Conservation (phyloP, 805 yeast species). For the Wickerhamiella shivajii region DNA sequence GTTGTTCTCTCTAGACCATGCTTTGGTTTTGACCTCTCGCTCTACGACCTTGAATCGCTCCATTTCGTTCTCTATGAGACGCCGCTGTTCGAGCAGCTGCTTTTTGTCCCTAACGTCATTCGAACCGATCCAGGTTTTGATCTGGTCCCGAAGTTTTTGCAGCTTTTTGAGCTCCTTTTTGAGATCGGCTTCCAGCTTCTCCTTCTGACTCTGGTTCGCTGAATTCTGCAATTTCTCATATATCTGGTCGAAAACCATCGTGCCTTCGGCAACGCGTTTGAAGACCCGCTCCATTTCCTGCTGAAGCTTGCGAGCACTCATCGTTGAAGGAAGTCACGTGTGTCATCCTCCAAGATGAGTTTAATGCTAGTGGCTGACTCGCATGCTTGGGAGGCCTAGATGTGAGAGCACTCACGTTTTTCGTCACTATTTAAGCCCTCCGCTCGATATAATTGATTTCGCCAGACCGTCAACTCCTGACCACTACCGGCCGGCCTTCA, state of each 20-base stretch:
- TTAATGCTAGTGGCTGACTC: too few species aligned
- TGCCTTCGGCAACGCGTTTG: conserved; percentile 86
- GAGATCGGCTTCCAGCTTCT: conserved; percentile 75
- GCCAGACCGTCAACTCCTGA: too few species aligned
- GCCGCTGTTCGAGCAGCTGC: conserved; percentile 60
- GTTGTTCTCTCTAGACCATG: conserved; percentile 75
- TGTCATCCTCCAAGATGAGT: too few species aligned
- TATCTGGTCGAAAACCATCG: conserved; percentile 67
- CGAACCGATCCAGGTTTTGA: conserved; percentile 86
- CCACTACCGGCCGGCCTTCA: too few species aligned
- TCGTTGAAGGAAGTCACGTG: conserved; percentile 15
- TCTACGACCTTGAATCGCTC: conserved; percentile 92
- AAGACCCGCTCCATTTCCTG: conserved; percentile 81
- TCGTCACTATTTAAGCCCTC: too few species aligned
- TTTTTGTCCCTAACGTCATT: conserved; percentile 85
- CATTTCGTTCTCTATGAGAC: conserved; percentile 56
- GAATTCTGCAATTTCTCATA: conserved; percentile 74
- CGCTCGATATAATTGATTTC: too few species aligned
- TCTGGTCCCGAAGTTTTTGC: conserved; percentile 87
- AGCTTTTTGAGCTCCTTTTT: conserved; percentile 90
- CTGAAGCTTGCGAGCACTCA: conserved; percentile 21
- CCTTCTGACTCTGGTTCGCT: conserved; percentile 78
- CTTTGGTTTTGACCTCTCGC: conserved; percentile 83
- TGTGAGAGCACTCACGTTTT: too few species aligned
- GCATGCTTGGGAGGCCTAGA: too few species aligned